Percentiles rank a stretch among this genome's conserved stretches.
Evolutionary conservation across 2,329 filamentous ascomycete species (phyloP).

Genomic region (Fusarium sp.): DNA sequence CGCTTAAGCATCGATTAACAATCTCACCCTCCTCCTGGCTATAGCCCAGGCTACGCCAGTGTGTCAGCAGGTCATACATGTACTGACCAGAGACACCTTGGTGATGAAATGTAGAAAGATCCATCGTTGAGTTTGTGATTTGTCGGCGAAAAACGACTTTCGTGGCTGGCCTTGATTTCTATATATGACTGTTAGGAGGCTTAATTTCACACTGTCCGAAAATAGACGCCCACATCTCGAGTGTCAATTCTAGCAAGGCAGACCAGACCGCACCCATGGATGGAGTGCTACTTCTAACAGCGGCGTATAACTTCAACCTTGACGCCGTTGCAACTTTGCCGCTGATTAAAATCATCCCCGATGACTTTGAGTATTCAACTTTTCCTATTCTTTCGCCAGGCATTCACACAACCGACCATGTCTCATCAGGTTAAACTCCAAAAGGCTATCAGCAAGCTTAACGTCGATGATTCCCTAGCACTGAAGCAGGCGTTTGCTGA

Average conservation of each 20-base stretch:
- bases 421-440: not conserved
- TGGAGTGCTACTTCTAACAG: not conserved
- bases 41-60: not conserved
- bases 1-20: not conserved
- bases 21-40: not conserved
- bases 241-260: not conserved
- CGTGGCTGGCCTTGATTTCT: not conserved
- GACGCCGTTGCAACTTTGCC: not conserved
- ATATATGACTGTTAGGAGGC: not conserved
- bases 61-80: not conserved
- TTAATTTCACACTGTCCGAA: not conserved
- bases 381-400: not conserved
- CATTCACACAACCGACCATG: not conserved
- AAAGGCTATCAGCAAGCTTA: conserved; percentile 9
- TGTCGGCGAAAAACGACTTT: not conserved
- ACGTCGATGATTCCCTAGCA: not conserved
- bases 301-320: not conserved
- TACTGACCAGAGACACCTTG: not conserved
- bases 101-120: not conserved
- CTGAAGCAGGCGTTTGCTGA: conserved; percentile 4
- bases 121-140: not conserved
- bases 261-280: not conserved
- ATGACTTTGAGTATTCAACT: not conserved
- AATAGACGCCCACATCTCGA: not conserved
- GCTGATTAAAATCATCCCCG: not conserved